Evolutionary conservation across 108 stramenopile genomes (phyloP).

Genomic region (Nitzschia inconspicua): DNA sequence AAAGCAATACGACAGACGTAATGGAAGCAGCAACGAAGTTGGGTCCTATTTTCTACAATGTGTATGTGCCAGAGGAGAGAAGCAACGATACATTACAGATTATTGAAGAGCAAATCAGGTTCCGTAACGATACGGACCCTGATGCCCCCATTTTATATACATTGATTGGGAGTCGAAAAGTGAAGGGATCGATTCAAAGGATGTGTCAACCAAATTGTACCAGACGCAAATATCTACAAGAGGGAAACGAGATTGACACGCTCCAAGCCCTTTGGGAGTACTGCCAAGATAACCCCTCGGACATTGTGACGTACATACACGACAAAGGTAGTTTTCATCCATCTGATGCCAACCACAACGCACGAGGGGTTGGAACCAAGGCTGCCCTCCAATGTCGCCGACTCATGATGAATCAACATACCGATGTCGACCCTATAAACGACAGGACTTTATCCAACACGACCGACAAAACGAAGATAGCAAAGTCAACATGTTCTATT

Average conservation of each 20-base stretch:
- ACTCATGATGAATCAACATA: background rate
- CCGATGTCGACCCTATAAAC: background rate
- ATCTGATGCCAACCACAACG: conserved; percentile 5
- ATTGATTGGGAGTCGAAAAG: conserved; percentile 7
- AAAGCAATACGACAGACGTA: too few relatives aligned
- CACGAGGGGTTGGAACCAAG: conserved; percentile 17
- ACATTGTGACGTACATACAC: conserved; percentile 24
- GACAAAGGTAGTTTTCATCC: conserved; percentile 27
- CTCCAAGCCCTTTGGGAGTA: conserved; percentile 20
- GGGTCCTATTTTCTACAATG: conserved; percentile 28
- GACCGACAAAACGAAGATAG: too few relatives aligned
- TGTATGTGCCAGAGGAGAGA: conserved; percentile 7
- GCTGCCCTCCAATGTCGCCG: conserved; percentile 12
- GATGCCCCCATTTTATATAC: conserved; percentile 9
- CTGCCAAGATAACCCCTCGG: background rate
- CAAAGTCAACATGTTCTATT: too few relatives aligned
- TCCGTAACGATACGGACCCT: background rate
- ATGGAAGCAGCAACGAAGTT: too few relatives aligned
- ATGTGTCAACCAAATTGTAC: conserved; percentile 5
- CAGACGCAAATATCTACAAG: background rate
- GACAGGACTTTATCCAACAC: too few relatives aligned
- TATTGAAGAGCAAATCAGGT: conserved; percentile 10
- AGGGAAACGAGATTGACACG: conserved; percentile 11
- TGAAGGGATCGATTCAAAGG: background rate
- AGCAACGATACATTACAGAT: conserved; percentile 1